Evolutionary conservation across 352 stramenopile genomes (phyloP).

Genomic region (Phytophthora macrochlamydospora): DNA sequence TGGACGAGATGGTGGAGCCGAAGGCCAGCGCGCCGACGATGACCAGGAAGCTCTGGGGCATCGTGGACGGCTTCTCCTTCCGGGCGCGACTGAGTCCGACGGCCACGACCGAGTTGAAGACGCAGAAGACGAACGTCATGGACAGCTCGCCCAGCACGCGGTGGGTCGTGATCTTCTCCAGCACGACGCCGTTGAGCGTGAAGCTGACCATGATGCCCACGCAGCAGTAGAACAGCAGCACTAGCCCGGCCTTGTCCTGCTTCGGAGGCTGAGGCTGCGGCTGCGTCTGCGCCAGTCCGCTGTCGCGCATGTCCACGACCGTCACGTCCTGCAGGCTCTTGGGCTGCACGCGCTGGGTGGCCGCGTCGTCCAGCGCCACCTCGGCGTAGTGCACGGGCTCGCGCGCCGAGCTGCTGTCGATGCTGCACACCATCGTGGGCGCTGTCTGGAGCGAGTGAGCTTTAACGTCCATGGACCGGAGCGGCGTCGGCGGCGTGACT

Average conservation of each 20-base stretch:
- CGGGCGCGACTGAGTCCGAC: conserved; percentile 56
- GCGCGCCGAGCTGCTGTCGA: conserved; percentile 27
- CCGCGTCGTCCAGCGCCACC: conserved; percentile 54
- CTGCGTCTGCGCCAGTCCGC: conserved; percentile 15
- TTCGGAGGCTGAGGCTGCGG: conserved; percentile 10
- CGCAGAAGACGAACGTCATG: conserved; percentile 84
- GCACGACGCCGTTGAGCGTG: conserved; percentile 78
- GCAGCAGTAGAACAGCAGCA: conserved; percentile 74
- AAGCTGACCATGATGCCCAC: conserved; percentile 86
- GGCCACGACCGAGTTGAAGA: conserved; percentile 76
- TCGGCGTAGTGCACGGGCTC: conserved; percentile 60
- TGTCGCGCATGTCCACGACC: conserved; percentile 36
- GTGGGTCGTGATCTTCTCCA: conserved; percentile 88
- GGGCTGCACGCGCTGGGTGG: conserved; percentile 23
- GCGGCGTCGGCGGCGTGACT: no score
- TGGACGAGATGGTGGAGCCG: conserved; percentile 80
- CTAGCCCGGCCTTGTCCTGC: conserved; percentile 37
- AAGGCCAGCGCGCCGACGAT: conserved; percentile 77
- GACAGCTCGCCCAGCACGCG: conserved; percentile 82
- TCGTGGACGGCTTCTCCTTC: conserved; percentile 75
- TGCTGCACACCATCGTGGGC: conserved; percentile 51
- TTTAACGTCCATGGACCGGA: no score
- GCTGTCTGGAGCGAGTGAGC: no score
- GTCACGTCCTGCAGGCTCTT: conserved; percentile 43
- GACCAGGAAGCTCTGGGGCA: conserved; percentile 70